phyloP scores from a whole-genome alignment of 2,329 filamentous ascomycete genomes.

The Tolypocladium pustulatum region DNA sequence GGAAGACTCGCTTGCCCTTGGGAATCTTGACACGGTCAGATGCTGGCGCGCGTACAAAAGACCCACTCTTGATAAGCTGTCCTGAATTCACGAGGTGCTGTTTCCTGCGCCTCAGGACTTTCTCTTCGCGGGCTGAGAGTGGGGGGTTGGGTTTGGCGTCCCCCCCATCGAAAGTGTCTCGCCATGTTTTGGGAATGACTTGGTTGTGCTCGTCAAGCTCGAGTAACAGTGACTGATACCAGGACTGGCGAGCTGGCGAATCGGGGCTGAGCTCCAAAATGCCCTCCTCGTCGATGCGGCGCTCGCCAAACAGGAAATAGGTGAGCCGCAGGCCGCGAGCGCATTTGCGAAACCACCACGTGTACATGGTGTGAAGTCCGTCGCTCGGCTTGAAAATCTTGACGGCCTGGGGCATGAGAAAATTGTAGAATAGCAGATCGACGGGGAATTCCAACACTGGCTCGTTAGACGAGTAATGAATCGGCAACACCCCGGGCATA shows the following conservation, averaged over 20 bases:
- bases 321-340: conserved; percentile 72
- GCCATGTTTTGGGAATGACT: conserved; percentile 48
- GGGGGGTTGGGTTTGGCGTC: conserved; percentile 29
- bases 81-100: conserved; percentile 32
- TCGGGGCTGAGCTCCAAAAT: conserved; percentile 36
- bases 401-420: conserved; percentile 81
- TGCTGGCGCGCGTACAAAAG: conserved; percentile 83
- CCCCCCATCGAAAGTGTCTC: conserved; percentile 38
- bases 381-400: conserved; percentile 78
- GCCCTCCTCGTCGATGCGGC: conserved; percentile 73
- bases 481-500: conserved; percentile 66
- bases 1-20: conserved; percentile 71
- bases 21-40: conserved; percentile 93
- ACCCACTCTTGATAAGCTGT: conserved; percentile 59
- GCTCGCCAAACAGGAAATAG: conserved; percentile 86
- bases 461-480: conserved; percentile 88
- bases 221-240: conserved; percentile 35
- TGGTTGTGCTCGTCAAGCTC: conserved; percentile 29
- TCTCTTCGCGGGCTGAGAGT: conserved; percentile 25
- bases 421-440: conserved; percentile 93
- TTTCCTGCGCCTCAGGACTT: conserved; percentile 27
- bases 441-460: conserved; percentile 90
- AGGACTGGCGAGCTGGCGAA: conserved; percentile 18
- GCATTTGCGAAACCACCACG: conserved; percentile 91
- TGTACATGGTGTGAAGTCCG: conserved; percentile 74